phyloP scores from a whole-genome alignment of 768 basidiomycete species.

The Tricholoma flavovirens region DNA sequence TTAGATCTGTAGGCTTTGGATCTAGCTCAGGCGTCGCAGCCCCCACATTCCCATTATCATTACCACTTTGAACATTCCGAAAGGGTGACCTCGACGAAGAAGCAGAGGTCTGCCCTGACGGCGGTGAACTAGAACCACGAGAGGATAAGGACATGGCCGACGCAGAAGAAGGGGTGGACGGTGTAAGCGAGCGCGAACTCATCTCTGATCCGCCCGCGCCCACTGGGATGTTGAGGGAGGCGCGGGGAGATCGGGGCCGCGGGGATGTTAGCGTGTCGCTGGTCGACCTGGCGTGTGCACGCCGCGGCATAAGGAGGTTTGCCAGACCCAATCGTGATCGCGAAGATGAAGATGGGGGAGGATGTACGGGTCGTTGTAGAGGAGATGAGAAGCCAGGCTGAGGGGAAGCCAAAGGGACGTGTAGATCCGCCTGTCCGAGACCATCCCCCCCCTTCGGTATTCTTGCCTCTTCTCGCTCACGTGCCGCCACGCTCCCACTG shows the following conservation, averaged over 20 bases:
- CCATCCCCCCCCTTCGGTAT: constrained; percentile 16
- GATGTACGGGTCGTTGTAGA: constrained; percentile 7
- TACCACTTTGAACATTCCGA: background rate
- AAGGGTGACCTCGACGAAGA: constrained; percentile 7
- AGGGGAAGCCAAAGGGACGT: constrained; percentile 1
- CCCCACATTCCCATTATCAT: background rate
- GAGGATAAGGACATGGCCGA: constrained; percentile 2
- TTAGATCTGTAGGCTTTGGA: constrained; percentile 47
- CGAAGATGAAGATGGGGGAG: constrained; percentile 16
- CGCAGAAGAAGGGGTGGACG: background rate
- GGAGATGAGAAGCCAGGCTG: constrained; percentile 15
- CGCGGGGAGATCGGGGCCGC: constrained; percentile 4
- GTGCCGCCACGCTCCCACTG: constrained; percentile 21
- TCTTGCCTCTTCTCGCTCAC: constrained; percentile 12
- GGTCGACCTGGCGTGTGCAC: constrained; percentile 33
- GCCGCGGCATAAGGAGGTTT: constrained; percentile 37
- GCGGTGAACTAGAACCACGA: background rate
- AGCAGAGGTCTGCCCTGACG: constrained; percentile 6
- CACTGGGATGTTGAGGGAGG: constrained; percentile 5
- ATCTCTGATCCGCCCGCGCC: background rate
- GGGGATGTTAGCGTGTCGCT: constrained; percentile 27
- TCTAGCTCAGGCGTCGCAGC: constrained; percentile 17
- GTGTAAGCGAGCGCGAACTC: background rate
- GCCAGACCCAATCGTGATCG: constrained; percentile 39
- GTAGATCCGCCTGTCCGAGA: constrained; percentile 5